Base-by-base conservation (phyloP, 2,329 filamentous ascomycete genomes). In the Penicillium sp. region DNA sequence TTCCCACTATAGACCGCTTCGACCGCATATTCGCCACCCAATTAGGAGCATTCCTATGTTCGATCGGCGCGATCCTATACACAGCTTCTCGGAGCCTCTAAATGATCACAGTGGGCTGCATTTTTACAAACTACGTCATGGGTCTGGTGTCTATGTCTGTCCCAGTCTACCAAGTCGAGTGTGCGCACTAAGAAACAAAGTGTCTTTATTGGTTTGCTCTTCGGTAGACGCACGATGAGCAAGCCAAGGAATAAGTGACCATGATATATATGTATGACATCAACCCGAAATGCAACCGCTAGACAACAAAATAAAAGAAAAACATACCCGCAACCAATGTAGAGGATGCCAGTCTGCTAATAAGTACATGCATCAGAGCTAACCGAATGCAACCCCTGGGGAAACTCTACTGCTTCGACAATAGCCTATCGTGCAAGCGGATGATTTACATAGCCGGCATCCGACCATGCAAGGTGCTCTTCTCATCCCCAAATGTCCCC, bases 141-240 rank as follows among this genome's bases (percentile, higher is more conserved):
- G 80, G 80, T 29, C 67, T 80, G 50, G 69, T 81, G 61, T 78
- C 75, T 12, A 78, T 77, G 67, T 75, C 77, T 6, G 82, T 88
- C 3, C 86, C 85, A 3, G 80, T 85, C 35, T 88, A 88, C 68
- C 85, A 87, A 57, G 82, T 85, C 10, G 86, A 88, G 68, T 81
- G 84, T 54, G 84, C 85, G 0, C 79, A 84, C 63, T 80, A 75
- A 38, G 81, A 84, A 71, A 84, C 82, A 0, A 83, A 81, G 64
- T 83, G 85, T 62, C n/a, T n/a, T n/a, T n/a, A 85, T 86, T 57
- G 82, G 85, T 63, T 63, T 82, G 25, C 72, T 85, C 2, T 86
- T 86, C 67, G 82, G 81, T 0, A 82, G 82, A 43, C 71, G 78
- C 12, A 80, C 79, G 2, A 61, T 79, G n/a, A 80, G 80, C 12